phyloP scores from a whole-genome alignment of 2,329 filamentous ascomycete genomes.

The Cucurbitaria berberidis region DNA sequence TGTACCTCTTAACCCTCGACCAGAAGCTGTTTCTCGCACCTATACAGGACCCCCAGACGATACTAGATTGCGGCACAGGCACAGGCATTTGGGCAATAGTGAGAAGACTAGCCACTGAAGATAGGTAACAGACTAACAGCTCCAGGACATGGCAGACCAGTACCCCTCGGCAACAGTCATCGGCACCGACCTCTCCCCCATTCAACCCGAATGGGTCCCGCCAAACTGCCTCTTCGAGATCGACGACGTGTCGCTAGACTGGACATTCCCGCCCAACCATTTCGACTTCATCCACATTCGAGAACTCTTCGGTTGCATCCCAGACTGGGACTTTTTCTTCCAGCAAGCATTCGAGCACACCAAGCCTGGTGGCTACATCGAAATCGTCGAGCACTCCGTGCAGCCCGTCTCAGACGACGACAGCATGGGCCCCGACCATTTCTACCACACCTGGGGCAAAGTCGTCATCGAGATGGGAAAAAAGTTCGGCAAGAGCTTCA shows the following conservation, averaged over 20 bases:
- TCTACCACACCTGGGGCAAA: slow-evolving; percentile 44
- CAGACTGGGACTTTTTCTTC: slow-evolving; percentile 55
- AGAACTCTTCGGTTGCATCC: slow-evolving; percentile 54
- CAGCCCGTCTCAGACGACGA: slow-evolving; percentile 50
- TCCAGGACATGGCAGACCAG: slow-evolving; percentile 37
- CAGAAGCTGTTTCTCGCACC: slow-evolving; percentile 45
- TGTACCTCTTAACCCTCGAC: slow-evolving; percentile 46
- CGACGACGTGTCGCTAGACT: slow-evolving; percentile 53
- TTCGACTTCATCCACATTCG: slow-evolving; percentile 57
- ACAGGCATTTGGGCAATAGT: slow-evolving; percentile 49
- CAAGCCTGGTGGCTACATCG: slow-evolving; percentile 53
- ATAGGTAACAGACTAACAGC: neutral
- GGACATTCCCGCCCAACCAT: slow-evolving; percentile 47
- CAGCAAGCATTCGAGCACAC: slow-evolving; percentile 42
- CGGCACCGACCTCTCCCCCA: slow-evolving; percentile 58
- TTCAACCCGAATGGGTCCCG: slow-evolving; percentile 57
- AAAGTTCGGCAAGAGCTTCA: slow-evolving; percentile 47
- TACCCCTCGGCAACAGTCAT: slow-evolving; percentile 41
- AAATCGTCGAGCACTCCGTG: slow-evolving; percentile 53
- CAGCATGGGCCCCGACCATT: slow-evolving; percentile 46
- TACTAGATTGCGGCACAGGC: slow-evolving; percentile 46
- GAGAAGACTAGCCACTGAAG: neutral
- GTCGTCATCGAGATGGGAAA: slow-evolving; percentile 46
- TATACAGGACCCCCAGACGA: slow-evolving; percentile 35
- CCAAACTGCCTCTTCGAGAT: slow-evolving; percentile 56